A percentile compares a stretch with the other conserved stretches of the same genome.
Evolutionary conservation across 2,329 filamentous ascomycete species (phyloP).

Genomic region (Hirsutella minnesotensis): DNA sequence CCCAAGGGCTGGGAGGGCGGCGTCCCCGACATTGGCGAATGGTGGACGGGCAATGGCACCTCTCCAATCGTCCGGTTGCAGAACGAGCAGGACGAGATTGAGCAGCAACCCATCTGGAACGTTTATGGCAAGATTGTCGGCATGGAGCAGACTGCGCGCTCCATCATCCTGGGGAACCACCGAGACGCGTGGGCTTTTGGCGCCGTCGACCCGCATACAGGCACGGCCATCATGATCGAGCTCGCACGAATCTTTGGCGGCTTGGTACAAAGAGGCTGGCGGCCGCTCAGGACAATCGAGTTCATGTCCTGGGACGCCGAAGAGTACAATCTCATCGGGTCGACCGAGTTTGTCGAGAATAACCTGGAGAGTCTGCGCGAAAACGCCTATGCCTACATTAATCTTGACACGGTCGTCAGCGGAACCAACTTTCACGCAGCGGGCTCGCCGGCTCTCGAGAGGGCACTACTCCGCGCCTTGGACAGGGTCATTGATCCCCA

Average conservation of each 20-base stretch:
- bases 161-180: conserved; percentile 83
- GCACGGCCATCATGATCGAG: conserved; percentile 85
- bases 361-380: conserved; percentile 60
- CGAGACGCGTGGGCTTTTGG: conserved; percentile 90
- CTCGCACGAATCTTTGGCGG: conserved; percentile 75
- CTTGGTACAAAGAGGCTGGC: conserved; percentile 68
- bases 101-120: conserved; percentile 82
- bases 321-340: conserved; percentile 88
- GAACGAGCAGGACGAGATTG: conserved; percentile 77
- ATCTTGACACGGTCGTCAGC: conserved; percentile 73
- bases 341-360: conserved; percentile 88
- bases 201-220: conserved; percentile 73
- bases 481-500: conserved; percentile 62
- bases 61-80: conserved; percentile 71
- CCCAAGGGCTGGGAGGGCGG: conserved; percentile 64
- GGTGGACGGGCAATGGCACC: conserved; percentile 70
- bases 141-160: conserved; percentile 72
- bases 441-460: conserved; percentile 70
- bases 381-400: conserved; percentile 78
- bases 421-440: conserved; percentile 65
- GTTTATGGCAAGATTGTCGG: conserved; percentile 75
- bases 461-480: conserved; percentile 60
- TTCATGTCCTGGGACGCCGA: conserved; percentile 95
- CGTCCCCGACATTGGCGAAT: conserved; percentile 62
- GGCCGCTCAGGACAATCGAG: conserved; percentile 84